Base-by-base conservation (phyloP, 441 rosid species). In the Aleurites moluccanus region DNA sequence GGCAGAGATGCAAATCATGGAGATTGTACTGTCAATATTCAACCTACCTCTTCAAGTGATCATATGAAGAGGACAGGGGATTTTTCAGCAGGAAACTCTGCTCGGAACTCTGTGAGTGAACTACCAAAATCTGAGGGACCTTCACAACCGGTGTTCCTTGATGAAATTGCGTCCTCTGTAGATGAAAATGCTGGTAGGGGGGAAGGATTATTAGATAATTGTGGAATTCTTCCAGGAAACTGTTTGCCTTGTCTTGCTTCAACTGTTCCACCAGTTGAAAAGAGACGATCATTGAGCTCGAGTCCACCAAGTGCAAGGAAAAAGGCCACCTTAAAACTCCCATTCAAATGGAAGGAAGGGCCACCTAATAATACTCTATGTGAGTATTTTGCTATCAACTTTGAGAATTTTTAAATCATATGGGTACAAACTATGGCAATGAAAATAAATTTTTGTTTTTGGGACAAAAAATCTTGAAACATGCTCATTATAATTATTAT, bases 171-270 rank as follows among this genome's bases (percentile, higher is more conserved):
- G 45, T 85, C 90, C 25, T 81, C 86, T 49, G 90, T 72, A 47
- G 96, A 90, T 78, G 97, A 86, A 73, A 80, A 63, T 69, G 74
- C 83, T 49, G 85, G 76, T 40, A 87, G 82, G 76, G 90, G 83
- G 67, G 90, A 84, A 71, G 91, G 96, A 33, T 50, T 90, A 69
- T 67, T 88, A 78, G 93, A 90, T 67, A 87, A 87, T 69, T 92
- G 97, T 75, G 92, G 97, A 65, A 89, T 91, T 72, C 81, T 84
- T 72, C 94, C 96, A 0, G 81, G 88, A 62, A 90, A 91, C 56
- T 91, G 96, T 79, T 86, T 92, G 82, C 94, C 97, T 79, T 92
- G 94, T 82, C 90, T 92, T 75, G 86, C 87, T 80, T 85, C 94
- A 25, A 82, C 86, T 55, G 88, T 85, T 74, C 87, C 91, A 50